These are phyloP conservation scores for Aspergillus sp. DNA, from an alignment of 2,329 filamentous ascomycete species.

Conservation along the genomic window DNA sequence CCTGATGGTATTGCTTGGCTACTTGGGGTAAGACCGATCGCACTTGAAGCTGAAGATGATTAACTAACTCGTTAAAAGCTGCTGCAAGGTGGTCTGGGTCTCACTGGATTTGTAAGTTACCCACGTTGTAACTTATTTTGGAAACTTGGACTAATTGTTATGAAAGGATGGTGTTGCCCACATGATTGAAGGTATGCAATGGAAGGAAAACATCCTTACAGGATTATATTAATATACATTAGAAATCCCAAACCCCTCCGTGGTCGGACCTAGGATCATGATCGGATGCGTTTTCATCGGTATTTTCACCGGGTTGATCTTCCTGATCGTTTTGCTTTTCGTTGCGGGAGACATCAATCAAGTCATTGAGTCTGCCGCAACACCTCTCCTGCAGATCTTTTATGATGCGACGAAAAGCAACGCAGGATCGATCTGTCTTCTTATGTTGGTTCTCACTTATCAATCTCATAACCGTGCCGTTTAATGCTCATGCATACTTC, in stretches of 20 bases:
- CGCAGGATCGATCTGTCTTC: constrained; percentile 61
- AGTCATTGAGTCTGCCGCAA: constrained; percentile 57
- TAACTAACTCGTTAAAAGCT: constrained; percentile 31
- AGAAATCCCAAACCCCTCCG: constrained; percentile 46
- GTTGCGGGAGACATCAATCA: constrained; percentile 58
- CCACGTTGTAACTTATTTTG: not conserved
- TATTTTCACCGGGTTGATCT: constrained; percentile 62
- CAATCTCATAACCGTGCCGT: not conserved
- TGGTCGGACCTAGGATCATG: constrained; percentile 66
- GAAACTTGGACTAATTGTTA: not conserved
- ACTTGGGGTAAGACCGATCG: constrained; percentile 36
- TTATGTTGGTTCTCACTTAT: constrained; percentile 49
- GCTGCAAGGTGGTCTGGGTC: constrained; percentile 52
- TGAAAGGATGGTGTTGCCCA: constrained; percentile 45
- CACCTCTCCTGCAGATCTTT: constrained; percentile 63
- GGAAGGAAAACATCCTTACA: not conserved
- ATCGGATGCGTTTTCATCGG: constrained; percentile 64
- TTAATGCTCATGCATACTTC: constrained; percentile 7
- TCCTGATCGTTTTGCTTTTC: constrained; percentile 64
- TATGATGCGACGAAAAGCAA: constrained; percentile 62
- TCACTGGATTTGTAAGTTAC: constrained; percentile 54
- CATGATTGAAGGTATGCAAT: constrained; percentile 50
- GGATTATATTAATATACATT: constrained; percentile 7
- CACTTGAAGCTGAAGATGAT: too few species aligned
- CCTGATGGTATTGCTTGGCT: constrained; percentile 61